Percentiles rank a stretch among this genome's conserved stretches.
Conservation (phyloP, 1,284 basidiomycete species). For the Leccinum pachyderme region DNA sequence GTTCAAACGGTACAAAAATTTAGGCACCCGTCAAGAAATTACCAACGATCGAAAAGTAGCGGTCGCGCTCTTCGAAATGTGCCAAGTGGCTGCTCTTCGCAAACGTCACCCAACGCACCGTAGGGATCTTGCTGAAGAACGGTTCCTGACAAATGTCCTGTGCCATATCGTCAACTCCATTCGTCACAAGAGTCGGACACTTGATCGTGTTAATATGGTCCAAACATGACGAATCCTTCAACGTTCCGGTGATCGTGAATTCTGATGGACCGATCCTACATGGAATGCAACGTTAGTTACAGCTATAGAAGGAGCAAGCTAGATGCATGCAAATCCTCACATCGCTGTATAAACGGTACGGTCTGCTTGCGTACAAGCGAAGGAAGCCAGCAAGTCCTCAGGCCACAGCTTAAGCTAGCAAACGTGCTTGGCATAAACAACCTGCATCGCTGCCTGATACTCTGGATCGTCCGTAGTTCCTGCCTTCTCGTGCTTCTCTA, state of each 20-base stretch:
- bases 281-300: background rate
- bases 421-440: slow-evolving; percentile 24
- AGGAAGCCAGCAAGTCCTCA: slow-evolving; percentile 10
- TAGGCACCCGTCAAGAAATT: slow-evolving; percentile 11
- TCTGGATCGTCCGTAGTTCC: slow-evolving; percentile 17
- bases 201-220: slow-evolving; percentile 35
- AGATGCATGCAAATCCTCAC: background rate
- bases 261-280: slow-evolving; percentile 28
- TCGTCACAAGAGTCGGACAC: slow-evolving; percentile 34
- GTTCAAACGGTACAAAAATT: background rate
- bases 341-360: slow-evolving; percentile 10
- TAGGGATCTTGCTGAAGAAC: slow-evolving; percentile 28
- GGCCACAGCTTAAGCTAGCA: slow-evolving; percentile 18
- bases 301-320: background rate
- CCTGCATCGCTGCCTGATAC: slow-evolving; percentile 22
- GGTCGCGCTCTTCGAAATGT: slow-evolving; percentile 9
- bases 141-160: slow-evolving; percentile 30
- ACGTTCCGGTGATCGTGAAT: slow-evolving; percentile 23
- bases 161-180: slow-evolving; percentile 33
- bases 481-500: slow-evolving; percentile 2
- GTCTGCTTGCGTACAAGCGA: slow-evolving; percentile 12
- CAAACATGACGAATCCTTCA: slow-evolving; percentile 34
- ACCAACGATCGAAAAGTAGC: slow-evolving; percentile 15
- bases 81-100: slow-evolving; percentile 30
- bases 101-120: slow-evolving; percentile 35